Evolutionary conservation across 208 protist species (phyloP), one percentile per base, ranked within the genome.

Genomic region (Trypanosoma melophagium): DNA sequence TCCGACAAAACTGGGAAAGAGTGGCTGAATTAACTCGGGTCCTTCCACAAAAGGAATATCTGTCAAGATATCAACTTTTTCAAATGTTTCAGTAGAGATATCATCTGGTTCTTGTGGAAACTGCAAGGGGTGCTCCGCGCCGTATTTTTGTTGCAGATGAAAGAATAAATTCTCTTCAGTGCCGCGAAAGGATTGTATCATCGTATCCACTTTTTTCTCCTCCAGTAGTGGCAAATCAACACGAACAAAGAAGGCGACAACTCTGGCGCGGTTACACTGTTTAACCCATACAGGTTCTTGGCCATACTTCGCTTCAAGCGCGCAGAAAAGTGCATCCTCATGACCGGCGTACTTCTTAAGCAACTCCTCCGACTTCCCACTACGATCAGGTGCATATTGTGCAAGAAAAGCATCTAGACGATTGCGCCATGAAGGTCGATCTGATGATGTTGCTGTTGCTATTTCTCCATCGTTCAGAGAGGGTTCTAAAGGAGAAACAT

Each of bases 261-360:
- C 41, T 12, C 66, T 2, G 21, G 50, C 54, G 24, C 54, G 40
- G 49, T 61, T 69, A 7, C 47, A 44, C 19, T 19, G 60, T 19
- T 24, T 61, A 41, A 54, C n/a, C 13, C 19, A 28, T 0, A 59
- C 28, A 31, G 73, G 73, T 35, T 79, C 73, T 5, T 49, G 55
- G 21, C 66, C 58, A 45, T 79, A 79, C 35, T 69, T 74, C 13
- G 45, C 31, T 38, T 69, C 66, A 13, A 79, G 73, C 0, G 52
- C 57, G 17, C 50, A 63, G 16, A 71, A 52, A 22, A 71, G 47
- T 42, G 40, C 49, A 17, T 71, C 66, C n/a, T 71, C 66, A 10
- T 42, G 40, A 0, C 22, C 66, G 5, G 25, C 16, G 40, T 42
- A 71, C 41, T 61, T 57, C 16, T 49, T 38, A 3, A 67, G 62